Evolutionary conservation across 805 yeast genomes (phyloP), one percentile per base, ranked within the genome.

Genomic region (Hanseniaspora occidentalis): DNA sequence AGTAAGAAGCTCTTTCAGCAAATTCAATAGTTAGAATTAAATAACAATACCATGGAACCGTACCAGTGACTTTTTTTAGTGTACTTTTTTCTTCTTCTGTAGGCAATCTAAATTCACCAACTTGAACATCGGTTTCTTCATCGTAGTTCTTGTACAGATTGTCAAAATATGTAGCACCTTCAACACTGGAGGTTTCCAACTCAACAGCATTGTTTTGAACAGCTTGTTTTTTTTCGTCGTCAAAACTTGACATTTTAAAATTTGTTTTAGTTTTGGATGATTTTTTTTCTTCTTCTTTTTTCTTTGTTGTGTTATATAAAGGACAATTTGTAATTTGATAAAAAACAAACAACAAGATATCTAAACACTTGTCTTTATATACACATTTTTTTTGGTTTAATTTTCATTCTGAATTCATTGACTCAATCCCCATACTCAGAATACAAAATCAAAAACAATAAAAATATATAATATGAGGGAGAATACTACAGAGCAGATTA

Each of bases 1-100:
- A 83, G 65, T 77, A 83, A 10, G 89, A 71, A 56, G 83, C 82
- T 49, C 94, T 72, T 60, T 83, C 94, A 37, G 88, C 73, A 46
- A 83, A 73, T 62, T 83, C 94, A 31, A 83, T 84, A 35, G 82
- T 41, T 46, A 73, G 75, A 43, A 77, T 68, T 40, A 75, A 58
- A 58, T 73, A 75, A 29, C 70, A 58, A 23, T 66, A 62, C 42
- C 60, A 61, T 11, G 75, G 71, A 38, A 76, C 70, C 23, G 61
- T 53, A 27, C 77, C 80, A 6, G 43, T 29, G 8, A 16, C 17
- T 29, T 18, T 29, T 29, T 16, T 29, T 9, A 29, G 16, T 4
- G 33, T 29, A n/a, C 6, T 3, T 10, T 3, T 4, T 29, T 29
- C 33, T n/a, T 29, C 33, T 14, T 29, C 33, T 3, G 33, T 29